A percentile compares a stretch with the other conserved stretches of the same genome.
These are phyloP conservation scores for Penicillium vulpinum DNA, from an alignment of 2,329 filamentous ascomycete species.

Conservation along the genomic window DNA sequence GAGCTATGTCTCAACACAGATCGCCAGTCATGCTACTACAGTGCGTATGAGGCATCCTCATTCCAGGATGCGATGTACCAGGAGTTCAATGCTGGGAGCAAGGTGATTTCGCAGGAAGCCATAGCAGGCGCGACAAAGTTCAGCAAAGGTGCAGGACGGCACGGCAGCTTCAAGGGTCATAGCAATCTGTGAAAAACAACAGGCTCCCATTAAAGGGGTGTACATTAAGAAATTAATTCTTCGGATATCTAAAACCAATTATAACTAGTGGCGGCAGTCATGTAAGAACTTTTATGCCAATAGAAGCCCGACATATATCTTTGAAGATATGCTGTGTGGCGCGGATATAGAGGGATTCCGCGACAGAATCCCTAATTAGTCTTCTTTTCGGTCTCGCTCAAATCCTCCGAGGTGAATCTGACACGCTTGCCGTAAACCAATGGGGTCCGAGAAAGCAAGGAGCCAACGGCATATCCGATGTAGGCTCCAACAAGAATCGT, in stretches of 20 bases:
- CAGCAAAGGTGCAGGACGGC: constrained; percentile 17
- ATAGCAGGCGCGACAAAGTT: constrained; percentile 21
- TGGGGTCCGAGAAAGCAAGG: constrained; percentile 31
- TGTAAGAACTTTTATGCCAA: not conserved
- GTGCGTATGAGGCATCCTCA: constrained; percentile 49
- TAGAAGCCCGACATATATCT: not conserved
- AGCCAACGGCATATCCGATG: constrained; percentile 70
- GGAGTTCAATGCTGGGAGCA: constrained; percentile 16
- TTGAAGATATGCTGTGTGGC: not conserved
- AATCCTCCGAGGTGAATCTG: constrained; percentile 29
- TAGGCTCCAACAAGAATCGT: constrained; percentile 85
- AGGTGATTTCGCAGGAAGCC: constrained; percentile 20
- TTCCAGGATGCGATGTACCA: constrained; percentile 50
- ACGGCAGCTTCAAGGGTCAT: constrained; percentile 20
- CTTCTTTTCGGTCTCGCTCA: constrained; percentile 21
- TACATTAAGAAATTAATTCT: constrained; percentile 16
- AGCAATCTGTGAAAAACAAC: constrained; percentile 16
- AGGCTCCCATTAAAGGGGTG: not conserved
- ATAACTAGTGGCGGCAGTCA: not conserved
- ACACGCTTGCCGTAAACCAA: constrained; percentile 39
- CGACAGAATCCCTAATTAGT: constrained; percentile 10
- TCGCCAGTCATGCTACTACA: constrained; percentile 51
- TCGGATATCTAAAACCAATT: not conserved
- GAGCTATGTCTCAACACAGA: constrained; percentile 56
- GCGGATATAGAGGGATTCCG: not conserved